phyloP scores from a whole-genome alignment of 306 rosid genomes.

The Malus asiatica region DNA sequence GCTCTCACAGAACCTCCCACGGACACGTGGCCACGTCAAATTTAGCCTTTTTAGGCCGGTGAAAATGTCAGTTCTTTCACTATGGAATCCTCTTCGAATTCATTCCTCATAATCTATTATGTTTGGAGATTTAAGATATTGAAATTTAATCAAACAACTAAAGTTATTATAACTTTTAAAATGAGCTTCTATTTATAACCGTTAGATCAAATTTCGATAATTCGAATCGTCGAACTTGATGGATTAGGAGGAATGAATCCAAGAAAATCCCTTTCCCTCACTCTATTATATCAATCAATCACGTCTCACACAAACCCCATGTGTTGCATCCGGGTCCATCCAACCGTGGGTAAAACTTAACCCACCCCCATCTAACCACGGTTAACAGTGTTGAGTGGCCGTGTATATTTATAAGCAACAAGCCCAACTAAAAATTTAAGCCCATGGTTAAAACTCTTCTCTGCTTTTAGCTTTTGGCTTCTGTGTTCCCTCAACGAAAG shows the following conservation, averaged over 20 bases:
- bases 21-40: constrained; percentile 36
- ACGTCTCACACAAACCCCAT: constrained; percentile 7
- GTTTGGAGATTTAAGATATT: too few species aligned
- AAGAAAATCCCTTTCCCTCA: neutral
- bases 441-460: neutral
- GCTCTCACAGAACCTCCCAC: constrained; percentile 15
- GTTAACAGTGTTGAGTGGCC: neutral
- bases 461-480: neutral
- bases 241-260: too few species aligned
- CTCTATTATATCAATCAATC: neutral
- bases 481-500: neutral
- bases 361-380: neutral
- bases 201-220: too few species aligned
- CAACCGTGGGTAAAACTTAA: constrained; percentile 1
- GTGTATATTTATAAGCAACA: neutral
- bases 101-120: too few species aligned
- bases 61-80: constrained; percentile 6
- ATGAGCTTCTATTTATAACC: too few species aligned
- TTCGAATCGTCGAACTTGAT: too few species aligned
- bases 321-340: constrained; percentile 7
- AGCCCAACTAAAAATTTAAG: neutral
- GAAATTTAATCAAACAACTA: too few species aligned
- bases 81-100: too few species aligned
- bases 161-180: too few species aligned
- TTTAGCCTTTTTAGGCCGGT: constrained; percentile 13